These are phyloP conservation scores for Leccinum subgranulosum DNA, from an alignment of 768 basidiomycete species.

Conservation along the genomic window DNA sequence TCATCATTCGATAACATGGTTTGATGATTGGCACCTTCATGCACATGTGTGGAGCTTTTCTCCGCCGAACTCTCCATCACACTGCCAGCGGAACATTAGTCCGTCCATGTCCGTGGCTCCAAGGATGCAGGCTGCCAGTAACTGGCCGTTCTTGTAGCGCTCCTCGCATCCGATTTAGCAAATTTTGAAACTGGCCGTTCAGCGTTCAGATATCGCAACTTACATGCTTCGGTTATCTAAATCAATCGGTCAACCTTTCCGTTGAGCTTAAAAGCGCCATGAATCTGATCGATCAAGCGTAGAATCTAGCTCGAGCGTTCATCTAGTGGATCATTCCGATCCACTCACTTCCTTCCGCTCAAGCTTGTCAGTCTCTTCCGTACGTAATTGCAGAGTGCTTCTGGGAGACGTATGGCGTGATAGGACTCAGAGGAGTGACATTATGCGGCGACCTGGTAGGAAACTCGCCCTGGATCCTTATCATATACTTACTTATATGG, in stretches of 20 bases:
- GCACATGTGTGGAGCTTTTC: neutral
- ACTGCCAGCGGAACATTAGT: neutral
- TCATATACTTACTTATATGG: neutral
- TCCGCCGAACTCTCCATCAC: neutral
- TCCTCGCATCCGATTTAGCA: too few relatives aligned
- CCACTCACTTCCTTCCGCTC: neutral
- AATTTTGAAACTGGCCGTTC: too few relatives aligned
- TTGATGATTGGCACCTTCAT: neutral
- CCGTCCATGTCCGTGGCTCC: neutral
- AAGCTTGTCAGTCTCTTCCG: neutral
- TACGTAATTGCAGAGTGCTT: neutral
- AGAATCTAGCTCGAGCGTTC: neutral
- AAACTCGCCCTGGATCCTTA: neutral
- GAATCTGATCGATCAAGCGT: neutral
- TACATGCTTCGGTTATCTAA: too few relatives aligned
- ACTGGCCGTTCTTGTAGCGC: too few relatives aligned
- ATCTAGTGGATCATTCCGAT: neutral
- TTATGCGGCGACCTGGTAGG: neutral
- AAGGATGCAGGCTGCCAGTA: neutral
- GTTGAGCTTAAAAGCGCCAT: neutral
- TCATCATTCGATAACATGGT: neutral
- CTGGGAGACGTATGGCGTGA: neutral
- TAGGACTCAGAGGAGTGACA: neutral
- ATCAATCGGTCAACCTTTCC: too few relatives aligned
- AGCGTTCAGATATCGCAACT: too few relatives aligned